Evolutionary conservation across 1,284 basidiomycete genomes (phyloP).

Genomic region (Cutaneotrichosporon sp.): DNA sequence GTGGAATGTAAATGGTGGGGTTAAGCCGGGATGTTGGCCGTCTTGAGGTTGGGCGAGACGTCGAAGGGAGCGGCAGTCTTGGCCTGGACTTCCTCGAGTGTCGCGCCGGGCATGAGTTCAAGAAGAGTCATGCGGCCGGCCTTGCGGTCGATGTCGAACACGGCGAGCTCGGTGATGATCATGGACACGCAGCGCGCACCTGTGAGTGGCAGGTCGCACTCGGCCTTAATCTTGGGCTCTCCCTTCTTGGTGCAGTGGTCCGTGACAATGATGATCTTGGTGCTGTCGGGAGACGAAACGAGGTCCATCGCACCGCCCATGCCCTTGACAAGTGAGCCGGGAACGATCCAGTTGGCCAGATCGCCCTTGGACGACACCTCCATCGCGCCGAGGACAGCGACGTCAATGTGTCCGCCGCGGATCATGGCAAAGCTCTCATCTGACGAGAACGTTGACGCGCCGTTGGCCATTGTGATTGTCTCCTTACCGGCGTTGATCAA

Average conservation of each 20-base stretch:
- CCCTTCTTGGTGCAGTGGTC: slow-evolving; percentile 78
- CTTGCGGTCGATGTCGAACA: slow-evolving; percentile 78
- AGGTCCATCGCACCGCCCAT: slow-evolving; percentile 86
- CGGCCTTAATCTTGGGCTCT: slow-evolving; percentile 75
- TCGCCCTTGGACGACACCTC: slow-evolving; percentile 87
- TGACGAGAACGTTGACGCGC: slow-evolving; percentile 86
- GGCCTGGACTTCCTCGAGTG: slow-evolving; percentile 72
- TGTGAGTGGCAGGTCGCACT: slow-evolving; percentile 82
- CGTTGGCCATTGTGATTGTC: slow-evolving; percentile 81
- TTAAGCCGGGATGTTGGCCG: neutral
- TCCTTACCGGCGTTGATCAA: slow-evolving; percentile 93
- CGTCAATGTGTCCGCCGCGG: slow-evolving; percentile 87
- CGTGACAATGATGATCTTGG: slow-evolving; percentile 64
- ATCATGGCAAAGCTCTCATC: slow-evolving; percentile 92
- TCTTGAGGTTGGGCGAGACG: slow-evolving; percentile 39
- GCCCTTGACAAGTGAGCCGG: slow-evolving; percentile 80
- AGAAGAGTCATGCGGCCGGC: slow-evolving; percentile 69
- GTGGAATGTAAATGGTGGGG: neutral
- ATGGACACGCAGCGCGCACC: slow-evolving; percentile 78
- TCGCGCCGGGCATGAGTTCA: slow-evolving; percentile 77
- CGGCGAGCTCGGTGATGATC: slow-evolving; percentile 83
- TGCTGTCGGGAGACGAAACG: slow-evolving; percentile 47
- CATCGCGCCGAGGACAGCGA: slow-evolving; percentile 77
- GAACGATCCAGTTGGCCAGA: slow-evolving; percentile 96
- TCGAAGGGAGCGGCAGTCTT: slow-evolving; percentile 80